Percentiles rank a stretch among this genome's conserved stretches.
phyloP scores from a whole-genome alignment of 2,329 filamentous ascomycete genomes.

The Coniochaeta sp. region DNA sequence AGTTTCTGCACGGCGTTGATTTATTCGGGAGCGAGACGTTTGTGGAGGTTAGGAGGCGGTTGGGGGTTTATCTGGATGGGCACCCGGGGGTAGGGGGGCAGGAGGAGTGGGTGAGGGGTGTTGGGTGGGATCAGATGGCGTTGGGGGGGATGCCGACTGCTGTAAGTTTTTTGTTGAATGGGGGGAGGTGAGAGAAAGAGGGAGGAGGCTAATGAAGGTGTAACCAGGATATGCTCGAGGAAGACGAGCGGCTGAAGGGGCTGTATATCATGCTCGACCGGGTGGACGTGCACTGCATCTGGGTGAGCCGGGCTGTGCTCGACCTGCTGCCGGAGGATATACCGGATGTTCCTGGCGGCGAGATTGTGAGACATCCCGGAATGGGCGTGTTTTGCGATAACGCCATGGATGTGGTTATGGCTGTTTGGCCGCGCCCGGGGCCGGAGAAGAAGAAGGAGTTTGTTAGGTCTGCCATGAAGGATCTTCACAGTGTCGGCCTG shows the following conservation, averaged over 20 bases:
- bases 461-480: conserved; percentile 52
- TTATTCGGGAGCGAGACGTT: conserved; percentile 53
- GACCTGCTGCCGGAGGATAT: conserved; percentile 47
- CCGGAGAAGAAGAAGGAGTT: conserved; percentile 45
- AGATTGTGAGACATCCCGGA: conserved; percentile 53
- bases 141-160: conserved; percentile 61
- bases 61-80: conserved; percentile 41
- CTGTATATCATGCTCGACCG: conserved; percentile 64
- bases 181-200: not conserved
- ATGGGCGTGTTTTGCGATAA: conserved; percentile 68
- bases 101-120: conserved; percentile 56
- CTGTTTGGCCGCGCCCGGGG: conserved; percentile 50
- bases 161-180: conserved; percentile 29
- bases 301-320: conserved; percentile 60
- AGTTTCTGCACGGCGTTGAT: conserved; percentile 59
- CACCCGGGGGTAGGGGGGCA: conserved; percentile 45
- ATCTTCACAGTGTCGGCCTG: conserved; percentile 57
- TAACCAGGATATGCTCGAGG: conserved; percentile 46
- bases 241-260: conserved; percentile 42
- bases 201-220: not conserved
- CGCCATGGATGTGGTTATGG: conserved; percentile 56
- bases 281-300: conserved; percentile 63
- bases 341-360: conserved; percentile 53
- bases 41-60: conserved; percentile 43
- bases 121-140: conserved; percentile 64